Base-by-base conservation (phyloP, 805 yeast genomes). In the Danielia reshetovae region DNA sequence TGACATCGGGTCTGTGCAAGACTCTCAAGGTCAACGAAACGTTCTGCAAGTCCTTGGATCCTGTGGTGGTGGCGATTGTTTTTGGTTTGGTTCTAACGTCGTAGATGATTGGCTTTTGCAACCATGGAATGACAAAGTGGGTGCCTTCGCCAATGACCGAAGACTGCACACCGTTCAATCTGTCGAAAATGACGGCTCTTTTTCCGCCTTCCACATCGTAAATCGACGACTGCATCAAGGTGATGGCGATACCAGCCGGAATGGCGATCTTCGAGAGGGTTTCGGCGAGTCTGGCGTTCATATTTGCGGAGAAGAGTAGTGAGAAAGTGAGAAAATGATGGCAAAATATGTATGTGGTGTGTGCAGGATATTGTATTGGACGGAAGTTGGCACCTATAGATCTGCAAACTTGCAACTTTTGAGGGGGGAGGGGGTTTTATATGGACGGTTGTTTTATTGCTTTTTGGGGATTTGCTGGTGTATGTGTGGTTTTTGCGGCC, bases 11-110 rank as follows among this genome's bases (percentile, higher is more conserved):
- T 54, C 97, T 77, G 64, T 87, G 96, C 49, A 93, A 71, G 29
- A 93, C 96, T 54, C 98, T 78, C 55, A 93, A 72, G 3, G 97
- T 93, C 57, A 93, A 70, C 7, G 94, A 81, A 24, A 93, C 98
- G 74, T 84, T 90, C 65, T 93, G 98, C 63, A 93, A 72, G 66
- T 93, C 98, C 65, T 93, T 93, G 15, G 98, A 93, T 47, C 98
- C 98, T 1, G 98, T 93, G 53, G 94, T 74, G 17, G 96, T 86
- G 10, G 97, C 85, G 42, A 93, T 94, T 50, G 88, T 88, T 65
- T 97, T 80, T 40, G 98, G 98, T 59, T 87, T 90, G 30, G 98
- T 97, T 54, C 98, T 79, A 40, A 93, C 95, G 58, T 93, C 97
- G 62, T 84, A 93, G 34, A 88, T 77, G 32, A 88, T 73, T 26